These are phyloP conservation scores for Triticum turgidum DNA, from an alignment of 176 grass and related monocot genomes.

Conservation along the genomic window DNA sequence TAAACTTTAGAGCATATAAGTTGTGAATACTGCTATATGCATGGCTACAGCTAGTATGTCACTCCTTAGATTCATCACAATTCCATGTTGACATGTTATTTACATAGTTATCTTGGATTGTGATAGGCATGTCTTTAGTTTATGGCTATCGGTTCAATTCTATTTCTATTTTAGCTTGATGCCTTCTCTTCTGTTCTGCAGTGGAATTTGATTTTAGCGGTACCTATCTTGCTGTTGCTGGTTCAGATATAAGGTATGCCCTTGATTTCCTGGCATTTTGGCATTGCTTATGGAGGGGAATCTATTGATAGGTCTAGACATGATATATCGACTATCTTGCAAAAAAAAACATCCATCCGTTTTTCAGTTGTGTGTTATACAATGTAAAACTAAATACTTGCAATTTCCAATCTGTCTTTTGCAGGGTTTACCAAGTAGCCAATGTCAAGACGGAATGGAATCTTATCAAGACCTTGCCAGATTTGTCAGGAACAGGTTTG, in stretches of 20 bases:
- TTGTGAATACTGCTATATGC: conserved; percentile 14
- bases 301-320: neutral
- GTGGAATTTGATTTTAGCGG: conserved; percentile 98
- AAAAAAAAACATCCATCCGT: neutral
- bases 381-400: neutral
- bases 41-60: neutral
- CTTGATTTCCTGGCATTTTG: neutral
- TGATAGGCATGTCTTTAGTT: neutral
- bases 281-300: neutral
- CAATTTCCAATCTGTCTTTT: conserved; percentile 18
- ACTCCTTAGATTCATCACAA: neutral
- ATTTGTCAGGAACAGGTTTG: conserved; percentile 97
- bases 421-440: conserved; percentile 93
- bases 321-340: neutral
- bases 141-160: neutral
- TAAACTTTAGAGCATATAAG: conserved; percentile 20
- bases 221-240: conserved; percentile 90
- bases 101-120: neutral
- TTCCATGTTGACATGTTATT: neutral
- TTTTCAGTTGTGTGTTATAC: neutral
- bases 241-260: conserved; percentile 83
- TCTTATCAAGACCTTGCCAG: conserved; percentile 87
- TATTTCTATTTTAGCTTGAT: neutral
- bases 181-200: conserved; percentile 40
- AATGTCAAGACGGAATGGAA: conserved; percentile 98